phyloP scores from a whole-genome alignment of 2,329 filamentous ascomycete genomes.

The Ophiosphaerella korrae region DNA sequence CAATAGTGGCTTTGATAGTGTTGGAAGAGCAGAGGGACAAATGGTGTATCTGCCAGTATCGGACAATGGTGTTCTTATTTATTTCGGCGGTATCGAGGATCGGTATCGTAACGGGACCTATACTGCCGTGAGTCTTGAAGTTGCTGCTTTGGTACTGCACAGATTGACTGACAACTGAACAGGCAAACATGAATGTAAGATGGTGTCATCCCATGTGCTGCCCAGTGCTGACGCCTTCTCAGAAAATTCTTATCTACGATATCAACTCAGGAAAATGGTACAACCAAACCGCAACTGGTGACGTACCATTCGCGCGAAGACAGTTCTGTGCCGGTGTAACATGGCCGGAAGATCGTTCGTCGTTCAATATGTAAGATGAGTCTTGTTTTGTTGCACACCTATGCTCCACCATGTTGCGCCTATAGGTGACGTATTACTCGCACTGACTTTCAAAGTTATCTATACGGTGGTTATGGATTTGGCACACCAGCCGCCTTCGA shows the following conservation, averaged over 20 bases:
- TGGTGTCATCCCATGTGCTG: background rate
- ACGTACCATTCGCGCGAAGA: conserved; percentile 58
- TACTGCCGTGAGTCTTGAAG: conserved; percentile 24
- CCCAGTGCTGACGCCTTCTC: conserved; percentile 8
- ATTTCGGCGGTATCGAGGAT: conserved; percentile 65
- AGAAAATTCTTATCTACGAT: conserved; percentile 65
- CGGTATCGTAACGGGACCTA: conserved; percentile 55
- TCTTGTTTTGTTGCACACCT: background rate
- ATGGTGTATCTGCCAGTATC: conserved; percentile 66
- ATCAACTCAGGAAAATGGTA: conserved; percentile 66
- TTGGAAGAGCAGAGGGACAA: conserved; percentile 62
- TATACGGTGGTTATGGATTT: conserved; percentile 64
- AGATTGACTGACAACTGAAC: background rate
- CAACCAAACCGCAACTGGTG: conserved; percentile 60
- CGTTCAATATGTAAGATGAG: conserved; percentile 65
- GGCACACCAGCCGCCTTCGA: conserved; percentile 60
- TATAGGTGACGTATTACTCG: background rate
- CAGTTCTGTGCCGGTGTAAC: conserved; percentile 67
- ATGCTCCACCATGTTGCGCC: too few relatives aligned
- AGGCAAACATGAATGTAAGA: conserved; percentile 46
- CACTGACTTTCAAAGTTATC: conserved; percentile 52
- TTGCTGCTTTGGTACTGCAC: background rate
- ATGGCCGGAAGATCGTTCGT: conserved; percentile 64
- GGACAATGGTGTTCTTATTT: conserved; percentile 64
- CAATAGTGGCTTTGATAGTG: conserved; percentile 57